phyloP scores from a whole-genome alignment of 257 asterid genomes.

The Nicotiana otophora region DNA sequence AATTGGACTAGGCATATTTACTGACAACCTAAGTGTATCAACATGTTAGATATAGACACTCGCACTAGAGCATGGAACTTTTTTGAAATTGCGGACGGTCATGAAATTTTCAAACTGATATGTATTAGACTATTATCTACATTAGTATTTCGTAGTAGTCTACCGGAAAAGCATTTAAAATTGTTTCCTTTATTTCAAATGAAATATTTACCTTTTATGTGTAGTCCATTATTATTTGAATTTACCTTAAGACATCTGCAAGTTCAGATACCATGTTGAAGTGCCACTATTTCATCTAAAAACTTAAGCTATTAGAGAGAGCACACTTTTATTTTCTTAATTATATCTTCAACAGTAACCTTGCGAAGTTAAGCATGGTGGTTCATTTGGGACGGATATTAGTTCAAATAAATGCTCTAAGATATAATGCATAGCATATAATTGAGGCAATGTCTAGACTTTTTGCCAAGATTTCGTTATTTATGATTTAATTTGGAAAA shows the following conservation, averaged over 20 bases:
- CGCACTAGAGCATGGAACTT: neutral
- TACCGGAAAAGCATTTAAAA: neutral
- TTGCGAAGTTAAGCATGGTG: neutral
- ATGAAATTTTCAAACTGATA: neutral
- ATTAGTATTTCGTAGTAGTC: neutral
- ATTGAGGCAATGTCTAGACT: neutral
- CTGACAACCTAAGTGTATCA: neutral
- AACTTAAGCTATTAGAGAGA: neutral
- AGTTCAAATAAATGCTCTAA: neutral
- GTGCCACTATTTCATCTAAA: neutral
- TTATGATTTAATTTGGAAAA: neutral
- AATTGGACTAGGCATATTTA: neutral
- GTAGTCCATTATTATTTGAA: neutral
- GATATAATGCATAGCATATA: neutral
- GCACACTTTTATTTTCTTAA: neutral
- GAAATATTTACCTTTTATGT: neutral
- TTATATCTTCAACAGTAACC: neutral
- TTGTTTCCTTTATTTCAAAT: neutral
- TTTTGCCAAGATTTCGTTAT: neutral
- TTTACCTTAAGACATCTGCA: neutral
- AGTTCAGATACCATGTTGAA: neutral
- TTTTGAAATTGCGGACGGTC: neutral
- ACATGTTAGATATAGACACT: neutral
- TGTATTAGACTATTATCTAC: neutral
- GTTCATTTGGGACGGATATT: neutral